Base-by-base conservation (phyloP, 148 eudicot species). In the Rhododendron molle region DNA sequence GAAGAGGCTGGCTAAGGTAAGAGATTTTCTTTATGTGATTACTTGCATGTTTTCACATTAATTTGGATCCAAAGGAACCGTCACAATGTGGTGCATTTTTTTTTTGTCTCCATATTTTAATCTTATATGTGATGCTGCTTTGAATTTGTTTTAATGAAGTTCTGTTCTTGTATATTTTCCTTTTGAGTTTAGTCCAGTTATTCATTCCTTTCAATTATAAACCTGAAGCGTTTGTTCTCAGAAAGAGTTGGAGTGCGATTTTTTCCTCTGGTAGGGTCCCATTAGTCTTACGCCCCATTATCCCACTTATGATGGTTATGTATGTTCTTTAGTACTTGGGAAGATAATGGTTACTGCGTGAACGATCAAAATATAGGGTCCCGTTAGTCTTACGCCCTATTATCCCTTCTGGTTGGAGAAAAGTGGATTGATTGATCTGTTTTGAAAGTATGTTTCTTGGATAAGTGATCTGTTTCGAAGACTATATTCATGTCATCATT, bases 1-100 rank as follows among this genome's bases (percentile, higher is more conserved):
- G 91, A 91, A 93, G 98, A 89, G 99, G 99, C 77, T 97, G 99
- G 99, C 90, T 97, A 88, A 97, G 99, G 99, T 97, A 88, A 82
- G 88, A 71, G 40, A 32, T 14, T 13, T 71, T 32, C 76, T 26
- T 44, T 44, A 20, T 14, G 78, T 87, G 65, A 34, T 34, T 73
- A 34, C 71, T 74, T 84, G 67, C 72, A 73, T 74, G 36, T 76
- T 54, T 54, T 84, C n/a, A 20, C 74, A 4, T 50, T 49, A 73
- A 47, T 84, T 83, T 79, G 26, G 40, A 74, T 20, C 50, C 69
- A 34, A n/a, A 62, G 12, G 69, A 62, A 23, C 74, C 5, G 36
- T 69, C 1, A 4, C 36, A 11, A 14, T 30, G 76, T 30, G 76
- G 76, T 71, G 8, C 3, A 32, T 26, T 30, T 67, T 4, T 67